Evolutionary conservation across 805 yeast species (phyloP).

Genomic region (Kazachstania africana): DNA sequence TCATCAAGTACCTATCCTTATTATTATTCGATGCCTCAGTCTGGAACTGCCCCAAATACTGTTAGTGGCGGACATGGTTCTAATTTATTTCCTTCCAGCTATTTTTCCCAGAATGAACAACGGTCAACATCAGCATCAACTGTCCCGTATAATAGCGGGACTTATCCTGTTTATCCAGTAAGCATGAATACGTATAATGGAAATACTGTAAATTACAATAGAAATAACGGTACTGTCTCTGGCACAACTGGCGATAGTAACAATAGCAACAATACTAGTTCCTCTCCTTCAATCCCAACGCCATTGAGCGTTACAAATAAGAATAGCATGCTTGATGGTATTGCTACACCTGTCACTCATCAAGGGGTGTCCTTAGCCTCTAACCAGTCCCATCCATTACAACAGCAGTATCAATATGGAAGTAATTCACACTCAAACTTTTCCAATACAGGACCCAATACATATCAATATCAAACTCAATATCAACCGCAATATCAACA

Average conservation of each 20-base stretch:
- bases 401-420: too few species aligned
- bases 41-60: not conserved
- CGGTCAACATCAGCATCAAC: too few species aligned
- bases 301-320: not conserved
- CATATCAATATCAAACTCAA: not conserved
- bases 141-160: not conserved
- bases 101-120: constrained; percentile 2
- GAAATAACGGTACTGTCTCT: not conserved
- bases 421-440: too few species aligned
- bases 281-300: not conserved
- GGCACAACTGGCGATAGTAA: constrained; percentile 1
- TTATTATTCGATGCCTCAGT: constrained; percentile 1
- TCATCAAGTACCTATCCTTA: not conserved
- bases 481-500: not conserved
- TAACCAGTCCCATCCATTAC: too few species aligned
- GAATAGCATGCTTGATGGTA: not conserved
- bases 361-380: too few species aligned
- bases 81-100: constrained; percentile 1
- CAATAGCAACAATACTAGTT: constrained; percentile 1
- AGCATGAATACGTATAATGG: constrained; percentile 4
- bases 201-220: not conserved
- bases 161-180: constrained; percentile 5
- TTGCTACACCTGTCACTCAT: too few species aligned
- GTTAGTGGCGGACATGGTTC: not conserved
- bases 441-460: too few species aligned